Percentiles rank a stretch among this genome's conserved stretches.
These are phyloP conservation scores for Withania somnifera DNA, from an alignment of 305 asterid species.

Conservation along the genomic window DNA sequence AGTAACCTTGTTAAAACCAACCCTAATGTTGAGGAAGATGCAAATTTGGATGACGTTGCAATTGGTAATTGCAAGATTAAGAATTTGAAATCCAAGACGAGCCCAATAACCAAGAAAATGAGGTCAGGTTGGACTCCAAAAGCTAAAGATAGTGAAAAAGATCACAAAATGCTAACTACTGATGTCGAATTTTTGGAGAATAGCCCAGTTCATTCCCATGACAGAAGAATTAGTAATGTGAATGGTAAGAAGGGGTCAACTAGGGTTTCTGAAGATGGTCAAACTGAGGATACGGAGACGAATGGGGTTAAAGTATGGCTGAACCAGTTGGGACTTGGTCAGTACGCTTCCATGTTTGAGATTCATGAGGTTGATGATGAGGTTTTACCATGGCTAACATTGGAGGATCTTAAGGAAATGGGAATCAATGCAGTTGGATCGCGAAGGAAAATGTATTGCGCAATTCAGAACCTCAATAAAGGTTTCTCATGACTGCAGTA, in stretches of 20 bases:
- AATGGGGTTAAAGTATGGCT: slow-evolving; percentile 49
- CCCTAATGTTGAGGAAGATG: slow-evolving; percentile 16
- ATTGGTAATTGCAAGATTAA: slow-evolving; percentile 48
- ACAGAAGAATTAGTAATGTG: slow-evolving; percentile 7
- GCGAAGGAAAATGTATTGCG: slow-evolving; percentile 50
- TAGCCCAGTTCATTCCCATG: slow-evolving; percentile 14
- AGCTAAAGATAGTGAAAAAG: slow-evolving; percentile 8
- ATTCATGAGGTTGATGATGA: slow-evolving; percentile 61
- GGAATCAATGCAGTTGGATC: slow-evolving; percentile 50
- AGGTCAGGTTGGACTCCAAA: slow-evolving; percentile 25
- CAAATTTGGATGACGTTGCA: slow-evolving; percentile 27
- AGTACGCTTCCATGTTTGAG: slow-evolving; percentile 40
- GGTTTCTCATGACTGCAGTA: slow-evolving; percentile 12
- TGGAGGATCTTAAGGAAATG: slow-evolving; percentile 69
- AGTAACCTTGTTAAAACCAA: slow-evolving; percentile 13
- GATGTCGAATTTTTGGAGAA: slow-evolving; percentile 16
- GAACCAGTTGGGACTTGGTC: slow-evolving; percentile 38
- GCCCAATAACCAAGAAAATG: slow-evolving; percentile 21
- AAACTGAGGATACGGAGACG: slow-evolving; percentile 11
- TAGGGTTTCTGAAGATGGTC: slow-evolving; percentile 19
- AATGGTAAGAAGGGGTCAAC: not conserved
- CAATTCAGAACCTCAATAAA: slow-evolving; percentile 44
- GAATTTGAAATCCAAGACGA: slow-evolving; percentile 24
- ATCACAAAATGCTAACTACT: slow-evolving; percentile 6
- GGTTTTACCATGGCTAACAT: slow-evolving; percentile 46